Percentiles rank a stretch among this genome's conserved stretches.
phyloP scores from a whole-genome alignment of 1,284 basidiomycete genomes.

The Cutaneotrichosporon sp. region DNA sequence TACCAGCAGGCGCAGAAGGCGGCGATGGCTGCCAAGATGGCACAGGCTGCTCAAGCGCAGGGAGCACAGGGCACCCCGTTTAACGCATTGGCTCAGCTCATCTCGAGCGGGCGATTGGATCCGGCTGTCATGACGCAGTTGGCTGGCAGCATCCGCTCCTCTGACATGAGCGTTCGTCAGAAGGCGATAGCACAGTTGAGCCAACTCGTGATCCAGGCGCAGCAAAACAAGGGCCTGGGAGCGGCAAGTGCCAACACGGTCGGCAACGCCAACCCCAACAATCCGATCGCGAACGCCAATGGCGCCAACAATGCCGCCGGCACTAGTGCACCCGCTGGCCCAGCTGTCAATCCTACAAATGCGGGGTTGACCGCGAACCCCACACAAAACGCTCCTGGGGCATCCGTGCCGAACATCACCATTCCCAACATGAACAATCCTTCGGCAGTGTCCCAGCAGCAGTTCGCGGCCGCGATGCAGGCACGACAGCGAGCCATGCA shows the following conservation, averaged over 20 bases:
- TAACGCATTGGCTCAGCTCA: conserved; percentile 17
- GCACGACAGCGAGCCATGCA: conserved; percentile 16
- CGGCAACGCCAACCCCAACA: conserved; percentile 8
- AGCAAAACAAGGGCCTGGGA: conserved; percentile 10
- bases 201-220: conserved; percentile 18
- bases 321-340: background rate
- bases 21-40: conserved; percentile 27
- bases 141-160: conserved; percentile 17
- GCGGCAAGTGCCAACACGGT: background rate
- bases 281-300: conserved; percentile 2
- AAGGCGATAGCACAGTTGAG: conserved; percentile 24
- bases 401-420: background rate
- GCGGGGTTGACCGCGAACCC: background rate
- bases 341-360: background rate
- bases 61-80: conserved; percentile 12
- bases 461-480: conserved; percentile 23
- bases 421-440: conserved; percentile 5
- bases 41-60: conserved; percentile 18
- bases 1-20: conserved; percentile 29
- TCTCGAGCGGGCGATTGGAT: conserved; percentile 22
- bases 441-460: conserved; percentile 15
- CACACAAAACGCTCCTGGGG: background rate
- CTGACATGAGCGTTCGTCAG: conserved; percentile 16
- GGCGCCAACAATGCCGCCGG: conserved; percentile 5
- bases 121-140: conserved; percentile 26